Conservation (phyloP, 163 green algal species). For the Chloromonas sp. region DNA sequence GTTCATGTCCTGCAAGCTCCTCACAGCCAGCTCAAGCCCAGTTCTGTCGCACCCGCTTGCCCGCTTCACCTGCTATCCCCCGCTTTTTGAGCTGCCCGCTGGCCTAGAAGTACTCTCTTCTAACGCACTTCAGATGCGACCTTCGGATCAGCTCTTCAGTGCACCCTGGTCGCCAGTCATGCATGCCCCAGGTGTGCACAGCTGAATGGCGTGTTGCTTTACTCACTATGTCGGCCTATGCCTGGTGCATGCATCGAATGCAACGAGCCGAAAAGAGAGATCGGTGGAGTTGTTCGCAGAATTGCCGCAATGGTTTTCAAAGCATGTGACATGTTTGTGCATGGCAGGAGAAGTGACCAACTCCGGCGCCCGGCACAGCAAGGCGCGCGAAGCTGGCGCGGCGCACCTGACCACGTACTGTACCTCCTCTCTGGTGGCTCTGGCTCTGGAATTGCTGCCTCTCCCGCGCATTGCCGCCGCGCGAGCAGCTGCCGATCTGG, state of each 20-base stretch:
- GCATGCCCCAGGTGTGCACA: too few relatives aligned
- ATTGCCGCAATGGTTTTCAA: not conserved
- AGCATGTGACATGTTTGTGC: not conserved
- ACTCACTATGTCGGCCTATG: not conserved
- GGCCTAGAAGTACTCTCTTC: not conserved
- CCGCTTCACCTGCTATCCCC: not conserved
- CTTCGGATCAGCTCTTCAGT: not conserved
- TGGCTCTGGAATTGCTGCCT: not conserved
- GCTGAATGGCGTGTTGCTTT: too few relatives aligned
- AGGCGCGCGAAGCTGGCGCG: not conserved
- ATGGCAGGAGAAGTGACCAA: not conserved
- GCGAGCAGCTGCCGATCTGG: not conserved
- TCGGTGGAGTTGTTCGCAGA: not conserved
- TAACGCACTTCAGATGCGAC: not conserved
- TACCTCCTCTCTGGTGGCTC: not conserved
- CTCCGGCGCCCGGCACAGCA: too few relatives aligned
- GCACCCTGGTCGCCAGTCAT: not conserved
- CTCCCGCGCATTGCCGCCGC: not conserved
- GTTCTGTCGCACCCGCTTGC: not conserved
- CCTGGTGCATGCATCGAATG: not conserved
- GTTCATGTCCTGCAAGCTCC: not conserved
- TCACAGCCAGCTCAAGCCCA: not conserved
- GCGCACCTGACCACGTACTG: not conserved
- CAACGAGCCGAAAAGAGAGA: not conserved
- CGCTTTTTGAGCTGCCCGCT: not conserved